Evolutionary conservation across 257 asterid genomes (phyloP), one percentile per base, ranked within the genome.

Genomic region (Plantago ovata): DNA sequence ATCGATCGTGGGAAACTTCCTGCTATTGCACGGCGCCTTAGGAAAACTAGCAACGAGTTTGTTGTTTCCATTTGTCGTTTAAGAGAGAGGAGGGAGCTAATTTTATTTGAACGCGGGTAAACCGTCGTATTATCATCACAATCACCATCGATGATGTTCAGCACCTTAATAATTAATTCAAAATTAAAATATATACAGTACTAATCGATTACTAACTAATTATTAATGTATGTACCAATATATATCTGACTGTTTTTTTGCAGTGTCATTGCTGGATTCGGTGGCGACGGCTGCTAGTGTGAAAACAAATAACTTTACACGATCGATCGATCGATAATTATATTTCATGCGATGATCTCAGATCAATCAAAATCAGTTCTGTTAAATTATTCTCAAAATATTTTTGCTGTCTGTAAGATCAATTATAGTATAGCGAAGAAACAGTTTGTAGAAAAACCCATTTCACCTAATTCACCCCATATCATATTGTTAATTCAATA

Each of bases 351-450:
- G 52, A 64, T 84, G 81, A 84, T 64, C 77, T 81, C 86, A 84
- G 88, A 84, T 67, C 85, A 83, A 84, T 84, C 87, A 71, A 73
- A 81, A 84, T 84, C 94, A 81, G 50, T 68, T 63, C 33, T 48
- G 39, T 60, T 73, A 40, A 58, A 28, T 49, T 44, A 10, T 15
- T 43, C n/a, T n/a, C n/a, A n/a, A n/a, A n/a, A n/a, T 39, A 38
- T 60, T 39, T 62, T 44, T 50, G 22, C 7, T 68, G 75, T 51
- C 47, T 61, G 63, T 15, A 61, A 18, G 38, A 43, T 53, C 48
- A 41, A 62, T 38, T 46, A 57, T 20, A 51, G n/a, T n/a, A n/a
- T n/a, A n/a, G n/a, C n/a, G n/a, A n/a, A n/a, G n/a, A n/a, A n/a
- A n/a, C n/a, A n/a, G n/a, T n/a, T n/a, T n/a, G 66, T 68, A 60